phyloP scores from a whole-genome alignment of 805 yeast species.

The Dipodascopsis uninucleata region DNA sequence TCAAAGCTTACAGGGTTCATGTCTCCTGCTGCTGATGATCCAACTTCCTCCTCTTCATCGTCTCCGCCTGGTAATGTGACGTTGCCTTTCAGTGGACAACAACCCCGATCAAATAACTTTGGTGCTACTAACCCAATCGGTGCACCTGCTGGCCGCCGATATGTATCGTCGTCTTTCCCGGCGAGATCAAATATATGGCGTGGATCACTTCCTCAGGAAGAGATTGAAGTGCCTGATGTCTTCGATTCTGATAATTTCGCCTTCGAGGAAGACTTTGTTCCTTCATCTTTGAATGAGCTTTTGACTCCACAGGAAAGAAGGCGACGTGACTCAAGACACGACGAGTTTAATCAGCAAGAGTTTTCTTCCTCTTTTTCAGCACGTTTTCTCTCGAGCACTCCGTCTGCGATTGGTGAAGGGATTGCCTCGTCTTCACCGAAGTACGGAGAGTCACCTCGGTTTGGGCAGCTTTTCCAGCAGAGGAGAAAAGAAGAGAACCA shows the following conservation, averaged over 20 bases:
- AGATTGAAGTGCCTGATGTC: conserved; percentile 31
- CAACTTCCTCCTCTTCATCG: conserved; percentile 4
- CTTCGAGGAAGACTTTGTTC: conserved; percentile 74
- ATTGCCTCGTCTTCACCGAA: conserved; percentile 20
- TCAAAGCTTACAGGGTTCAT: conserved; percentile 3
- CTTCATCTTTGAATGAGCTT: conserved; percentile 73
- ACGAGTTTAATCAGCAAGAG: conserved; percentile 7
- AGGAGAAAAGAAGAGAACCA: not conserved
- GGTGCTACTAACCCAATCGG: not conserved
- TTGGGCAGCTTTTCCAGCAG: conserved; percentile 22
- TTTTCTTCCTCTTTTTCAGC: conserved; percentile 5
- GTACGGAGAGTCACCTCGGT: conserved; percentile 15
- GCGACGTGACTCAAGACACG: conserved; percentile 57
- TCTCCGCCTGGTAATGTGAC: conserved; percentile 4
- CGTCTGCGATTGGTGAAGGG: conserved; percentile 17
- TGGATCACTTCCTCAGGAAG: not conserved
- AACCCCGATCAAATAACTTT: conserved; percentile 3
- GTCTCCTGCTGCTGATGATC: conserved; percentile 8
- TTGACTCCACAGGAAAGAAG: conserved; percentile 77
- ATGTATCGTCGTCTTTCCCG: conserved; percentile 25
- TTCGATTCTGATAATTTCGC: conserved; percentile 45
- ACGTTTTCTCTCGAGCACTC: no score
- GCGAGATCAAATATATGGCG: conserved; percentile 25
- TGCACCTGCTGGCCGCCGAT: conserved; percentile 12
- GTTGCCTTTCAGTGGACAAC: no score